A percentile compares a stretch with the other conserved stretches of the same genome.
These are phyloP conservation scores for Colletotrichum abscissum DNA, from an alignment of 2,329 filamentous ascomycete species.

Conservation along the genomic window DNA sequence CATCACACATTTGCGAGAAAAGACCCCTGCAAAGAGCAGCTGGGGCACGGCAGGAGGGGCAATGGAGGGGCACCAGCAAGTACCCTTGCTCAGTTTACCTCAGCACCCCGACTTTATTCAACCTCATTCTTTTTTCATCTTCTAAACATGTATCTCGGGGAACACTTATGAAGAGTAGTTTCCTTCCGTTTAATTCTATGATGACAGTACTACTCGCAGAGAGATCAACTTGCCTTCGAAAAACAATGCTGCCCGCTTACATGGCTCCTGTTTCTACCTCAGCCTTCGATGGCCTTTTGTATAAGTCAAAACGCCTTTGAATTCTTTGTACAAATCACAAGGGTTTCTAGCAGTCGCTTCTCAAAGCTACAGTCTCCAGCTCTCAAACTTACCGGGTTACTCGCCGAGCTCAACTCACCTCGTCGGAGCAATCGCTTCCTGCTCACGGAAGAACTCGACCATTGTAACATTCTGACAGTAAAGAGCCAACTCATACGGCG, in stretches of 20 bases:
- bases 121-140: background rate
- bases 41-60: constrained; percentile 19
- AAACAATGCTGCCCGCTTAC: background rate
- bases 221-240: too few species aligned
- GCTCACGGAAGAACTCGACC: background rate
- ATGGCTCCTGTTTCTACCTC: background rate
- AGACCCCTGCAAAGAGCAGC: constrained; percentile 18
- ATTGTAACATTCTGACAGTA: background rate
- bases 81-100: background rate
- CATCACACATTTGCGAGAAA: constrained; percentile 32
- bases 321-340: background rate
- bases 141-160: background rate
- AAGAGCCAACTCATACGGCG: background rate
- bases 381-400: background rate
- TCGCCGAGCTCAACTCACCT: background rate
- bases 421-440: background rate
- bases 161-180: too few species aligned
- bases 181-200: too few species aligned
- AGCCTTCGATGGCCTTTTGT: background rate
- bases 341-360: background rate
- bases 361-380: background rate
- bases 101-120: background rate
- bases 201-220: too few species aligned
- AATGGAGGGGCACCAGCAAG: constrained; percentile 24
- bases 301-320: background rate